A percentile compares a stretch with the other conserved stretches of the same genome.
Evolutionary conservation across 768 basidiomycete species (phyloP).

Genomic region (Podaxis rugospora): DNA sequence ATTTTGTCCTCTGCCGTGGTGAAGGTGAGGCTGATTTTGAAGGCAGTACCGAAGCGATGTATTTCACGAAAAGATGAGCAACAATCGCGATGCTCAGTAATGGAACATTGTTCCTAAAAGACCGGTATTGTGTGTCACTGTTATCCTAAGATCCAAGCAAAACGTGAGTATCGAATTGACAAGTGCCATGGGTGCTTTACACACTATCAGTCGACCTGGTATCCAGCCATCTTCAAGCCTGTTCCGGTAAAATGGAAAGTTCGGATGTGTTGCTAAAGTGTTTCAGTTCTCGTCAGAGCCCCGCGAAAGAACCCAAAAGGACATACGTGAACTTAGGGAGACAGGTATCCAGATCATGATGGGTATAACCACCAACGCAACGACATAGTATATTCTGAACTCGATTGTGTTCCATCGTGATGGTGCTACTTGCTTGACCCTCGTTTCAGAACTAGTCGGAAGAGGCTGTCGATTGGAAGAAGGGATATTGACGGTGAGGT

Average conservation of each 20-base stretch:
- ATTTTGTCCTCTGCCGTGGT: constrained; percentile 11
- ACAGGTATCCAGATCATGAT: constrained; percentile 77
- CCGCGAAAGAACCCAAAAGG: not conserved
- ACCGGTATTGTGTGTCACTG: constrained; percentile 86
- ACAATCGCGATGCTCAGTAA: constrained; percentile 45
- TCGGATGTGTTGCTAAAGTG: constrained; percentile 62
- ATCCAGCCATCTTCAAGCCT: constrained; percentile 77
- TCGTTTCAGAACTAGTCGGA: not conserved
- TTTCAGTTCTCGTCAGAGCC: constrained; percentile 5
- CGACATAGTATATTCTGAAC: constrained; percentile 70
- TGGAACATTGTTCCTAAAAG: constrained; percentile 79
- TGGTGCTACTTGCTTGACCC: constrained; percentile 25
- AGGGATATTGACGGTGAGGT: constrained; percentile 11
- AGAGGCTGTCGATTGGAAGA: constrained; percentile 2
- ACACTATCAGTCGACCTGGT: constrained; percentile 69
- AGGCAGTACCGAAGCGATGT: constrained; percentile 35
- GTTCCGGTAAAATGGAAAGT: constrained; percentile 57
- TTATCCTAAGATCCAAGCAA: constrained; percentile 59
- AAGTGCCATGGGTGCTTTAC: constrained; percentile 25
- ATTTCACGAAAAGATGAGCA: constrained; percentile 55
- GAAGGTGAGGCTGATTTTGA: constrained; percentile 11
- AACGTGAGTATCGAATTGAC: not conserved
- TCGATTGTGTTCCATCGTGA: constrained; percentile 79
- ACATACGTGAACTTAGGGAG: constrained; percentile 70
- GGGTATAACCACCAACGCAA: constrained; percentile 58